Base-by-base conservation (phyloP, 2,329 filamentous ascomycete species). In the Neopestalotiopsis clavispora region DNA sequence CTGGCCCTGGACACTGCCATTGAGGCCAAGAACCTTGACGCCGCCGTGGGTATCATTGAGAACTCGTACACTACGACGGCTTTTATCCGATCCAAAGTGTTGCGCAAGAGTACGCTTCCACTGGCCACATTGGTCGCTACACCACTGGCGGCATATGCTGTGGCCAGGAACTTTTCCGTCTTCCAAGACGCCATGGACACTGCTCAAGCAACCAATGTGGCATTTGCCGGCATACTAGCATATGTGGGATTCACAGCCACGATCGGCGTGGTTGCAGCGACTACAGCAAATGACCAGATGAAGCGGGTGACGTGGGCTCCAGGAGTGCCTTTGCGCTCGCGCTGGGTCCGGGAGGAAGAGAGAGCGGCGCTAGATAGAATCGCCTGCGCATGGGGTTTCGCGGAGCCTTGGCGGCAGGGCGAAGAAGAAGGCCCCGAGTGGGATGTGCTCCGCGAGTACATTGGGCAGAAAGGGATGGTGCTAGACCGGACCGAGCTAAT, bases 251-350 rank as follows among this genome's bases (percentile, higher is more conserved):
- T 94, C 71, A 94, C 94, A 4, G 91, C 89, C 4, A 94, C 91
- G 10, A 88, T 98, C 66, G 96, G 95, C 2, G 83, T 96, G 57
- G 89, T 98, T 49, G 94, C 95, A 9, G 84, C 97, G 69, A 91
- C 94, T 32, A 98, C 95, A 42, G 87, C 91, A 70, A 98, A 98
- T 80, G 95, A 98, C 79, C 94, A 98, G 80, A 97, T 98, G 93
- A 91, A 92, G 75, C 90, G 96, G 23, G 94, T 98, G 4, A 95
- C 94, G 2, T 99, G 96, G 96, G 86, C 92, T 9, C 89, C 90
- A 0, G 96, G 96, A 12, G 91, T 94, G 42, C 92, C 93, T 28
- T 82, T 98, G 71, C 87, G 92, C 71, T 88, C 94, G 75, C 88
- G 96, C 14, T 98, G 95, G 93, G 80, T 97, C 67, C 87, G 94